These are phyloP conservation scores for Candida nemodendra DNA, from an alignment of 805 yeast genomes.

Conservation along the genomic window DNA sequence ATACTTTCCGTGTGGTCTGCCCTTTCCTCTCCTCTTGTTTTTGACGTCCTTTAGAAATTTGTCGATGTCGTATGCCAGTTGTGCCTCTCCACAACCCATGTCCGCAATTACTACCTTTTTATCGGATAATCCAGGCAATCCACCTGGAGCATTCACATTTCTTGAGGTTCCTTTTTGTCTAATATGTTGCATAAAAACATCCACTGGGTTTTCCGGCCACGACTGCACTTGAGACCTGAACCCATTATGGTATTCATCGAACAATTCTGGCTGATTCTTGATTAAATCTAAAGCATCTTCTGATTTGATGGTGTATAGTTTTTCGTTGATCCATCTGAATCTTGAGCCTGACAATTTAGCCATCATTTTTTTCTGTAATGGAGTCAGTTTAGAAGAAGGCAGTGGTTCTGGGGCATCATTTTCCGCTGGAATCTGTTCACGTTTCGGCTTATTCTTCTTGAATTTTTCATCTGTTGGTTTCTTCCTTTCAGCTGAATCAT, in stretches of 20 bases:
- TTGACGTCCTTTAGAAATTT: constrained; percentile 43
- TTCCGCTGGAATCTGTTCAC: too few species aligned
- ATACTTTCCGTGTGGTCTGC: constrained; percentile 13
- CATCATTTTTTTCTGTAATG: constrained; percentile 93
- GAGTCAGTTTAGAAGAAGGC: constrained; percentile 53
- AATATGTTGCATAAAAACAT: constrained; percentile 75
- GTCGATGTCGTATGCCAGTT: constrained; percentile 66
- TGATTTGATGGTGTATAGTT: constrained; percentile 84
- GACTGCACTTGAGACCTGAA: constrained; percentile 91
- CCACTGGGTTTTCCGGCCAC: constrained; percentile 99
- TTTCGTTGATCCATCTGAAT: constrained; percentile 98
- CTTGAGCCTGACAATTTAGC: constrained; percentile 92
- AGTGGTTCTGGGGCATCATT: neutral
- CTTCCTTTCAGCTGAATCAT: too few species aligned
- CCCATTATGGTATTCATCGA: constrained; percentile 94
- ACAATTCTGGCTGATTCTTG: constrained; percentile 78
- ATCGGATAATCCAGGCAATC: constrained; percentile 71
- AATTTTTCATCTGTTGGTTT: too few species aligned
- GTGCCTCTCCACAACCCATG: constrained; percentile 99
- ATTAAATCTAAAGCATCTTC: constrained; percentile 72
- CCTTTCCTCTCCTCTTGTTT: constrained; percentile 33
- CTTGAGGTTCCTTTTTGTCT: constrained; percentile 56
- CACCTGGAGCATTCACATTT: constrained; percentile 90
- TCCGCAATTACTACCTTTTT: constrained; percentile 82
- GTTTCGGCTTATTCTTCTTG: too few species aligned